Percentiles rank a stretch among this genome's conserved stretches.
Conservation (phyloP, 768 basidiomycete genomes). For the Boletus reticuloceps region DNA sequence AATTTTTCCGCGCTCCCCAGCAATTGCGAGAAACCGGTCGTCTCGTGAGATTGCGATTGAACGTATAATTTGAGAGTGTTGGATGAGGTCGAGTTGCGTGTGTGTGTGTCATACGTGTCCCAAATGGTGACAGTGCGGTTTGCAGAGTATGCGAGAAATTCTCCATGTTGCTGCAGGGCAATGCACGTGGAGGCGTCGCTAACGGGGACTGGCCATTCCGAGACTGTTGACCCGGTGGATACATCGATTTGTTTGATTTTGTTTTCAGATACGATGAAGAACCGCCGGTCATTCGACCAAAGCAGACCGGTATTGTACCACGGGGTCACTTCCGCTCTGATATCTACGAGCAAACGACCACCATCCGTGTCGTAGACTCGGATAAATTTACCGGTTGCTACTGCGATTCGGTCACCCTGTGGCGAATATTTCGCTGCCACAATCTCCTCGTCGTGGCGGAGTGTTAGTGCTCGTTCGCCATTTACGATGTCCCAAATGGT, state of each 20-base stretch:
- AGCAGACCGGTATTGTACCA: slow-evolving; percentile 6
- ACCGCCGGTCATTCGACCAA: neutral
- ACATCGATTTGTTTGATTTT: neutral
- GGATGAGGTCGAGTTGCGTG: neutral
- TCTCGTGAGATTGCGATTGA: slow-evolving; percentile 2
- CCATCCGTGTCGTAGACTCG: neutral
- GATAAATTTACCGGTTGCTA: neutral
- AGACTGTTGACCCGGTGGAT: neutral
- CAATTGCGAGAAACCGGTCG: neutral
- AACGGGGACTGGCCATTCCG: neutral
- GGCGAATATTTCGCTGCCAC: neutral
- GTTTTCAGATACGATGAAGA: neutral
- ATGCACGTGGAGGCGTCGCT: neutral
- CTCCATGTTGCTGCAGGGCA: neutral
- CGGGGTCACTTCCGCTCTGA: neutral
- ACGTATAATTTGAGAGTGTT: neutral
- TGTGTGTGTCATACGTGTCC: neutral
- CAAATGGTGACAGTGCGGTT: neutral
- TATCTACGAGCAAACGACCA: neutral
- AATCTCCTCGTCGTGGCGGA: neutral
- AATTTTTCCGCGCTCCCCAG: neutral
- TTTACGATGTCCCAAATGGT: neutral
- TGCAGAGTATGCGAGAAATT: neutral
- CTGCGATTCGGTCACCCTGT: neutral
- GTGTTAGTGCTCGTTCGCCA: too few relatives aligned